Evolutionary conservation across 495 filamentous ascomycete species (phyloP).

Genomic region (Penicillium antarcticum): DNA sequence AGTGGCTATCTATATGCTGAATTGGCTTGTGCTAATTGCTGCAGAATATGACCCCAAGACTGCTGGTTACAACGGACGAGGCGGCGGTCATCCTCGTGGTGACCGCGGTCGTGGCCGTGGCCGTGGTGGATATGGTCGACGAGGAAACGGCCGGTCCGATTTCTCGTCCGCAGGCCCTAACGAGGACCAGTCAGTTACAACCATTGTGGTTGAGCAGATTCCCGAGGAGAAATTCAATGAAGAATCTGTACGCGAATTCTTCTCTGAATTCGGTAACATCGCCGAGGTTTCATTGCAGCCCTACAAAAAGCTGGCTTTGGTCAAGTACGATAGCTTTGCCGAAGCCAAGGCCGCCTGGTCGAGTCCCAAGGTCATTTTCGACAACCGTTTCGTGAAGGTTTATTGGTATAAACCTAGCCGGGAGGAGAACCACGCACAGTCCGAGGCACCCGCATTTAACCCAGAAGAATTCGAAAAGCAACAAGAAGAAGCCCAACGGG

Average conservation of each 20-base stretch:
- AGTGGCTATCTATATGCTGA: slow-evolving; percentile 9
- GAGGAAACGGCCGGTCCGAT: slow-evolving; percentile 57
- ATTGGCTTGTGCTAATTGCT: slow-evolving; percentile 17
- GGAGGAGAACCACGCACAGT: slow-evolving; percentile 31
- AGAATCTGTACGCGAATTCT: slow-evolving; percentile 71
- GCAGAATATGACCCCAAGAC: slow-evolving; percentile 85
- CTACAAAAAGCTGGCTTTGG: slow-evolving; percentile 72
- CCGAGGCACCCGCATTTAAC: slow-evolving; percentile 54
- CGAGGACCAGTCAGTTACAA: slow-evolving; percentile 68
- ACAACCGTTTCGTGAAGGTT: slow-evolving; percentile 96
- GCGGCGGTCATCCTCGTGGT: slow-evolving; percentile 26
- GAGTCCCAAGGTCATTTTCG: slow-evolving; percentile 92
- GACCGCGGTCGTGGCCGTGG: slow-evolving; percentile 51
- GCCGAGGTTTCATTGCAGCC: slow-evolving; percentile 69
- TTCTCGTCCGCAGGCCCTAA: slow-evolving; percentile 77
- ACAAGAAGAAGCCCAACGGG: slow-evolving; percentile 76
- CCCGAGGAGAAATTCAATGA: slow-evolving; percentile 84
- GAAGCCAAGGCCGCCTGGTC: slow-evolving; percentile 79
- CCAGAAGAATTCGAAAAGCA: slow-evolving; percentile 71
- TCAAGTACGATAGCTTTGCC: slow-evolving; percentile 73
- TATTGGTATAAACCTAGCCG: slow-evolving; percentile 81
- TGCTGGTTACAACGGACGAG: slow-evolving; percentile 44
- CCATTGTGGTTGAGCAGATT: slow-evolving; percentile 89
- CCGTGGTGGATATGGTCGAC: slow-evolving; percentile 40
- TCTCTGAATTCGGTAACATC: slow-evolving; percentile 79